Conservation (phyloP, 106 monocot species). For the Acanthochlamys bracteata region DNA sequence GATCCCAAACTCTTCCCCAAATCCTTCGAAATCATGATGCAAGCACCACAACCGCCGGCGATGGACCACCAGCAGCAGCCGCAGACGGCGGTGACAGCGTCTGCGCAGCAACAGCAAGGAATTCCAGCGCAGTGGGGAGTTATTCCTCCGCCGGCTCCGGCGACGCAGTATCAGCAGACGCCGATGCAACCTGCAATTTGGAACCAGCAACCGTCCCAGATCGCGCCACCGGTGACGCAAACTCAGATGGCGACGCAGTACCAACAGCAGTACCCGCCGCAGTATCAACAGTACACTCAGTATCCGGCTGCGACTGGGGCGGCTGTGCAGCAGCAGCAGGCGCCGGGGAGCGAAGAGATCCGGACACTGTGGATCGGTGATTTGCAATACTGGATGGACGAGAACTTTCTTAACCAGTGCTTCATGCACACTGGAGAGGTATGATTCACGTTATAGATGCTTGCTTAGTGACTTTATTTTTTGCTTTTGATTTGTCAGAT, state of each 20-base stretch:
- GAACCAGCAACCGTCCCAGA: conserved; percentile 21
- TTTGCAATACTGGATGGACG: conserved; percentile 94
- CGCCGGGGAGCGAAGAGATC: conserved; percentile 39
- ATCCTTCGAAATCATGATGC: conserved; percentile 33
- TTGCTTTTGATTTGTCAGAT: background rate
- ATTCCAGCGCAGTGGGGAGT: too few relatives aligned
- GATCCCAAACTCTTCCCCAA: too few relatives aligned
- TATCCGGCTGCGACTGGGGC: background rate
- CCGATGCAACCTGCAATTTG: background rate
- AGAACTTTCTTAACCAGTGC: conserved; percentile 50
- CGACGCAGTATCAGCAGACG: conserved; percentile 4
- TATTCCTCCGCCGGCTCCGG: conserved; percentile 7
- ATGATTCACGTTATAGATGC: background rate
- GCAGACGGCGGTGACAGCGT: background rate
- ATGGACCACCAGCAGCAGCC: conserved; percentile 1
- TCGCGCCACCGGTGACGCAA: conserved; percentile 20
- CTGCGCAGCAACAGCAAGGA: background rate
- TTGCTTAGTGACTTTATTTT: background rate
- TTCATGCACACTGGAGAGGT: conserved; percentile 68
- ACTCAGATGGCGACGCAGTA: conserved; percentile 19
- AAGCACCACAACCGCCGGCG: background rate
- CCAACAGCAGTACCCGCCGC: conserved; percentile 15
- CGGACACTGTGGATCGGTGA: conserved; percentile 87
- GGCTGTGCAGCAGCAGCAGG: conserved; percentile 10
- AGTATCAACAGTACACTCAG: background rate